phyloP scores from a whole-genome alignment of 75 land plant species.

The Ceratopteris richardii region DNA sequence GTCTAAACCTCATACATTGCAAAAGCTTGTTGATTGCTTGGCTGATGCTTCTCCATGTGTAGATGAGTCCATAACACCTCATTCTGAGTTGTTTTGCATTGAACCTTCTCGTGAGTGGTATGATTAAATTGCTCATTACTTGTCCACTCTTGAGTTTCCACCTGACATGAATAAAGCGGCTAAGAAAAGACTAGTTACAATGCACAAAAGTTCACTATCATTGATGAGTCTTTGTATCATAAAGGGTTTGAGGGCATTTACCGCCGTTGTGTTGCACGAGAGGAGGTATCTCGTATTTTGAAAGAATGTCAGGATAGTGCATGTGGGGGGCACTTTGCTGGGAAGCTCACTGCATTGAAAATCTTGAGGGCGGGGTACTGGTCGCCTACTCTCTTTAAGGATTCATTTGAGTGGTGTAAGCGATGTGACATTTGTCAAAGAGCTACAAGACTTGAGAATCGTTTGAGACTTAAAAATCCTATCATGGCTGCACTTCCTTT shows the following conservation, averaged over 20 bases:
- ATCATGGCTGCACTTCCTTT: neutral
- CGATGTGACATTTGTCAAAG: slow-evolving; percentile 10
- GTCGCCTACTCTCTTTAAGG: slow-evolving; percentile 12
- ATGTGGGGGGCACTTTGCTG: slow-evolving; percentile 1
- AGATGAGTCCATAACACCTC: no score
- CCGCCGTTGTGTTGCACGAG: neutral
- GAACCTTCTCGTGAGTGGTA: no score
- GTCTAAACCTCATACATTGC: no score
- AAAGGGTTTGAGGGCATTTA: slow-evolving; percentile 7
- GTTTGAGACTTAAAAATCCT: neutral
- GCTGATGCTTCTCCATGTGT: no score
- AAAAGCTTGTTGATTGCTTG: no score
- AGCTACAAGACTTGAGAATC: neutral
- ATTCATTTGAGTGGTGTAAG: neutral
- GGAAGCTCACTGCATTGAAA: slow-evolving; percentile 2
- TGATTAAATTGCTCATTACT: no score
- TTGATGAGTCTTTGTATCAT: neutral
- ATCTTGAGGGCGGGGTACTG: slow-evolving; percentile 4
- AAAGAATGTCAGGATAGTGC: slow-evolving; percentile 3
- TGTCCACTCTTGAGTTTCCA: no score
- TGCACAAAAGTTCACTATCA: neutral
- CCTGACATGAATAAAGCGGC: no score
- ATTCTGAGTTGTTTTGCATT: no score
- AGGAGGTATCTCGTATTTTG: neutral
- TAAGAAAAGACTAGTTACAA: no score